Percentiles rank a stretch among this genome's conserved stretches.
phyloP scores from a whole-genome alignment of 352 stramenopile genomes.

The Globisporangium recalcitrans region DNA sequence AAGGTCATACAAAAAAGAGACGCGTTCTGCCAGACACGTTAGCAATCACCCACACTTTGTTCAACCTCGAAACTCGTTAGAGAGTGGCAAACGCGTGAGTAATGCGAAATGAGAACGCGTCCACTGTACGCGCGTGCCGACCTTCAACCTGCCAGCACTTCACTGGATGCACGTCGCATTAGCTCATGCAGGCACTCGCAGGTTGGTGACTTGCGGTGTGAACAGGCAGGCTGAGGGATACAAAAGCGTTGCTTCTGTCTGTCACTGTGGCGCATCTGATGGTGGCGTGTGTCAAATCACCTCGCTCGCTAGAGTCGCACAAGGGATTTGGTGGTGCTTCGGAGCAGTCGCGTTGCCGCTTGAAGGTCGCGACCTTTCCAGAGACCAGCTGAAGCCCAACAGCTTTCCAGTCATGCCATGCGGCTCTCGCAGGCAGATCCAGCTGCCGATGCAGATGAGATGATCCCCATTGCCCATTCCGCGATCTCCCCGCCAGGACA shows the following conservation, averaged over 20 bases:
- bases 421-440: not conserved
- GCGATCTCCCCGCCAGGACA: not conserved
- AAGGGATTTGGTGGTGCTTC: not conserved
- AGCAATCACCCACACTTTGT: not conserved
- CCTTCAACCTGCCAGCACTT: too few species aligned
- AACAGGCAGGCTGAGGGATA: too few species aligned
- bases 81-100: not conserved
- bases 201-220: too few species aligned
- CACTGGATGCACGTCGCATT: too few species aligned
- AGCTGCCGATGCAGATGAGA: not conserved
- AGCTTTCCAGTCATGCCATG: not conserved
- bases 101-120: not conserved
- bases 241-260: too few species aligned
- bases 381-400: not conserved
- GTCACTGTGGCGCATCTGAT: constrained; percentile 1
- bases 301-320: not conserved
- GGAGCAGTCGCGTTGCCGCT: not conserved
- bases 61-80: not conserved
- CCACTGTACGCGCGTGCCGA: not conserved
- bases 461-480: constrained; percentile 1
- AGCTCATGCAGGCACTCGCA: not conserved
- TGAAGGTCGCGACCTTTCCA: constrained; percentile 10
- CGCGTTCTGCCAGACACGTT: not conserved
- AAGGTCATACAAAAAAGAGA: not conserved
- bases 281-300: not conserved